Evolutionary conservation across 2,329 filamentous ascomycete species (phyloP).

Genomic region (Chaetoscypha palmicola): DNA sequence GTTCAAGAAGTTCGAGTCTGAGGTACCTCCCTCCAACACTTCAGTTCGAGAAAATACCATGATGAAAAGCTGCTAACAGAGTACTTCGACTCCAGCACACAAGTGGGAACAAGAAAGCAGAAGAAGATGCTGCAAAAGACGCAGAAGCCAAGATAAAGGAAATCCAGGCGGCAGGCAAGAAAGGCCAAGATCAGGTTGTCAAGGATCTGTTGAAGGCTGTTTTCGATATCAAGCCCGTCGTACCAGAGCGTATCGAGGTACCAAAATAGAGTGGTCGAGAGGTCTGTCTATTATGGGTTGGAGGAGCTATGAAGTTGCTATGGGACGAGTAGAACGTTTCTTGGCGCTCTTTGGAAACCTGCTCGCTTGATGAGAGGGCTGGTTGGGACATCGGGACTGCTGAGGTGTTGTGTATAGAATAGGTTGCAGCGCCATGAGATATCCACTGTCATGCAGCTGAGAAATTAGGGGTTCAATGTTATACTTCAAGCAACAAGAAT

Average conservation of each 20-base stretch:
- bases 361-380: no score
- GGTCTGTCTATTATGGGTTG: no score
- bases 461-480: background rate
- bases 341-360: no score
- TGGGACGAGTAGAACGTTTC: no score
- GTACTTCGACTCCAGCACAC: constrained; percentile 61
- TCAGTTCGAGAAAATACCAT: no score
- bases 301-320: no score
- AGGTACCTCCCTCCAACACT: constrained; percentile 34
- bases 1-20: constrained; percentile 88
- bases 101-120: constrained; percentile 79
- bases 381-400: background rate
- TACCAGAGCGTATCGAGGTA: constrained; percentile 37
- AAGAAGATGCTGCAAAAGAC: constrained; percentile 72
- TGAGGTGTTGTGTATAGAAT: constrained; percentile 24
- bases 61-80: background rate
- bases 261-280: constrained; percentile 27
- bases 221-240: constrained; percentile 71
- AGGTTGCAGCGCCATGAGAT: constrained; percentile 22
- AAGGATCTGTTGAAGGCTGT: constrained; percentile 80
- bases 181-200: constrained; percentile 72
- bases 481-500: no score
- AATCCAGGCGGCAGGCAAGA: constrained; percentile 74
- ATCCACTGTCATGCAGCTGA: constrained; percentile 14
- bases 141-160: constrained; percentile 74